Evolutionary conservation across 768 basidiomycete genomes (phyloP).

Genomic region (Phylloporus arenicola): DNA sequence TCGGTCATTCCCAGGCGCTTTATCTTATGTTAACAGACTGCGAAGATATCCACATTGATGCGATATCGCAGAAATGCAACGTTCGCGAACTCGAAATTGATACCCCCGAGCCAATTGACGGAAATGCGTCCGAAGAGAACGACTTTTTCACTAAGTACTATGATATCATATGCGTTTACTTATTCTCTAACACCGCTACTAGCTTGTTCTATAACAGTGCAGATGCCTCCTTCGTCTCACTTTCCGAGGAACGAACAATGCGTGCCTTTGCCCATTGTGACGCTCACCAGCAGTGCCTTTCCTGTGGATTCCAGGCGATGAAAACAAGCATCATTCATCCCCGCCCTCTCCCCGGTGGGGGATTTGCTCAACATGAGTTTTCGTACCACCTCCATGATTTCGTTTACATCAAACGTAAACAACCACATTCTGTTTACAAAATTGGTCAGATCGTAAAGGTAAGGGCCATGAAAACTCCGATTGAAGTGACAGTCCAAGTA

Average conservation of each 20-base stretch:
- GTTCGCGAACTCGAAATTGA: slow-evolving; percentile 37
- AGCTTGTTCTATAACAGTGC: slow-evolving; percentile 52
- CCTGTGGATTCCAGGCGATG: slow-evolving; percentile 39
- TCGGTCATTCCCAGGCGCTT: slow-evolving; percentile 56
- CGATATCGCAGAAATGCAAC: slow-evolving; percentile 56
- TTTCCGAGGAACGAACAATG: slow-evolving; percentile 33
- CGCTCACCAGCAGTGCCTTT: slow-evolving; percentile 40
- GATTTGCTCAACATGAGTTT: slow-evolving; percentile 38
- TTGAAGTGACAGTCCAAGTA: slow-evolving; percentile 35
- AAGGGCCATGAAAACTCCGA: slow-evolving; percentile 16
- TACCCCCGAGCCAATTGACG: slow-evolving; percentile 46
- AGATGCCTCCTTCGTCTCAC: slow-evolving; percentile 41
- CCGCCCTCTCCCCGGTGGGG: slow-evolving; percentile 27
- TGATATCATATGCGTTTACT: slow-evolving; percentile 8
- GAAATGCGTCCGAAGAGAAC: slow-evolving; percentile 33
- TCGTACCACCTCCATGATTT: slow-evolving; percentile 58
- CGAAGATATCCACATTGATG: slow-evolving; percentile 47
- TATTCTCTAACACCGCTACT: slow-evolving; percentile 1
- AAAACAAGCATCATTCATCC: slow-evolving; percentile 21
- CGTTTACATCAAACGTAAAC: slow-evolving; percentile 45
- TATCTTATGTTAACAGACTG: slow-evolving; percentile 52
- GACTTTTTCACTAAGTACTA: slow-evolving; percentile 55
- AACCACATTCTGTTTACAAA: slow-evolving; percentile 30
- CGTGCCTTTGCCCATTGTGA: slow-evolving; percentile 27
- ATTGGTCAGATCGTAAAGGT: slow-evolving; percentile 55